Percentiles rank a stretch among this genome's conserved stretches.
phyloP scores from a whole-genome alignment of 2,329 filamentous ascomycete species.

The Gremmenia infestans region DNA sequence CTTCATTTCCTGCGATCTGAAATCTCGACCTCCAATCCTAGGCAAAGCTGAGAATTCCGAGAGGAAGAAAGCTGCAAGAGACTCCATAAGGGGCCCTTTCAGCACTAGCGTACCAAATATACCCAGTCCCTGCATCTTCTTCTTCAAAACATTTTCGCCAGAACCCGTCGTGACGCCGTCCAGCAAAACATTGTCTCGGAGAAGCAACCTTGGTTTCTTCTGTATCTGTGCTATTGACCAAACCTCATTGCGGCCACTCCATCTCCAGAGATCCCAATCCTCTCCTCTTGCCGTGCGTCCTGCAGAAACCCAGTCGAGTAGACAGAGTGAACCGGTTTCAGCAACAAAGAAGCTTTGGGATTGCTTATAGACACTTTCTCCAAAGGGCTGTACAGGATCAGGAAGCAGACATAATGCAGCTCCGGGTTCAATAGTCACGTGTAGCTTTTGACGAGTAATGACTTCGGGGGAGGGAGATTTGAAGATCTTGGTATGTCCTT shows the following conservation, averaged over 20 bases:
- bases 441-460: constrained; percentile 53
- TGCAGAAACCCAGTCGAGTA: constrained; percentile 92
- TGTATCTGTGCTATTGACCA: constrained; percentile 46
- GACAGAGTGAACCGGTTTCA: constrained; percentile 60
- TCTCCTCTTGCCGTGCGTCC: constrained; percentile 82
- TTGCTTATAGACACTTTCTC: constrained; percentile 78
- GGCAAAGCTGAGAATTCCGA: constrained; percentile 73
- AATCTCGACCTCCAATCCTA: constrained; percentile 77
- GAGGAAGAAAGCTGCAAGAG: constrained; percentile 69
- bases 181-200: constrained; percentile 81
- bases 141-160: constrained; percentile 38
- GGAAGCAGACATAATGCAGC: constrained; percentile 67
- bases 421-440: constrained; percentile 44
- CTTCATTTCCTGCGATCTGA: constrained; percentile 50
- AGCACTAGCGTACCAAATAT: constrained; percentile 84
- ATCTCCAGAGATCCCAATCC: constrained; percentile 76
- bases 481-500: constrained; percentile 94
- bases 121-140: constrained; percentile 69
- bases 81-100: constrained; percentile 63
- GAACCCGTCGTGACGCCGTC: constrained; percentile 46
- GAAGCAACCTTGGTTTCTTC: constrained; percentile 56
- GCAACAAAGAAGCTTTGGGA: constrained; percentile 68
- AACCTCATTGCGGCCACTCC: constrained; percentile 86
- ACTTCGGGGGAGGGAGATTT: constrained; percentile 59
- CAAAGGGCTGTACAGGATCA: constrained; percentile 90